Evolutionary conservation across 176 grass and related monocot species (phyloP), one percentile per base, ranked within the genome.

Genomic region (Carex cristatella): DNA sequence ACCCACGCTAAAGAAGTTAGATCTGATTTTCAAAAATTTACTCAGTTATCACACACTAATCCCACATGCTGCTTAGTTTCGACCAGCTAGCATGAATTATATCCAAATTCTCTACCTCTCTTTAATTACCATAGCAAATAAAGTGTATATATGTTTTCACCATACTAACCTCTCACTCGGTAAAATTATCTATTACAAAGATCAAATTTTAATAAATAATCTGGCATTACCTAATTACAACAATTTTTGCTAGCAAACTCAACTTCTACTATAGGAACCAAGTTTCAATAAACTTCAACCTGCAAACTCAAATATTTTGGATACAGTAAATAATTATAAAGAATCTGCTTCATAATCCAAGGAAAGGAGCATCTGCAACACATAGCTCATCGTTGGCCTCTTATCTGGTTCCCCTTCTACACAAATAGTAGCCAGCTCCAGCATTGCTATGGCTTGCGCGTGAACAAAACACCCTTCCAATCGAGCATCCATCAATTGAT

Each of bases 311-410:
- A 51, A 49, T 3, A 74, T 28, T 38, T 49, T 28, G n/a, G 70
- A 19, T 51, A 27, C 10, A 27, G 18, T 27, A 5, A 27, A 74
- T 49, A 14, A 7, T 49, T 10, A 9, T 7, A 38, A 51, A 74
- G 42, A 51, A 74, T 74, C 1, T 13, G n/a, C 42, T 74, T 51
- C 73, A 54, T 89, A 60, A 83, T 90, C 84, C 74, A 87, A 61
- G 14, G 89, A 89, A 79, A 91, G 54, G 82, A 94, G 85, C 48
- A 81, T 77, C 69, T 89, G 83, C 81, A 77, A 18, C 44, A 44
- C 65, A 84, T 63, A 62, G 15, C 79, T 87, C 89, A 91, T 94
- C 46, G 69, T 87, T 0, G 89, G 92, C 28, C 92, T 91, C 59
- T 54, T 89, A 37, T 61, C 28, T 65, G 85, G 71, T 18, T 91